These are phyloP conservation scores for Daldinia vernicosa DNA, from an alignment of 495 filamentous ascomycete genomes.

Conservation along the genomic window DNA sequence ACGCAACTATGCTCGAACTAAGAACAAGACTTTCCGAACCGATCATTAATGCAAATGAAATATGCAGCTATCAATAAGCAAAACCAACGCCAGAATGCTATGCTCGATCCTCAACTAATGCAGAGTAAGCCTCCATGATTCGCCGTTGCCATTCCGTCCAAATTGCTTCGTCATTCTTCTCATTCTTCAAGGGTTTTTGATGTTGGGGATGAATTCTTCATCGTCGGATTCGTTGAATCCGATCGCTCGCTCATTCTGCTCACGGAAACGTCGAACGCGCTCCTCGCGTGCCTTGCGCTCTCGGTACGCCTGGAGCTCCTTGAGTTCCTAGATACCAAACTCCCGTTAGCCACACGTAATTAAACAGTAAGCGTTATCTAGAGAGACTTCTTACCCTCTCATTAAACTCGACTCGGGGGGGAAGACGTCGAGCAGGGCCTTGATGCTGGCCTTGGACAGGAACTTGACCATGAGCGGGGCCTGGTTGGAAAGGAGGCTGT, in stretches of 20 bases:
- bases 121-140: neutral
- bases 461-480: too few relatives aligned
- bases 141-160: neutral
- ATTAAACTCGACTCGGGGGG: neutral
- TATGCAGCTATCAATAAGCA: neutral
- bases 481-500: too few relatives aligned
- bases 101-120: neutral
- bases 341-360: neutral
- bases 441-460: neutral
- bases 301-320: neutral
- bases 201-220: conserved; percentile 16
- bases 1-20: neutral
- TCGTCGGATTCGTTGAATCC: conserved; percentile 15
- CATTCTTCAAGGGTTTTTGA: neutral
- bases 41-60: neutral
- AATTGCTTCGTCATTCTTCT: neutral
- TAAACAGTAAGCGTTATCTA: neutral
- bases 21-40: neutral
- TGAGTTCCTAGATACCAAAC: neutral
- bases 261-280: neutral
- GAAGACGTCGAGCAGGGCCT: neutral
- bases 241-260: conserved; percentile 5
- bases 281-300: neutral
- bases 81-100: neutral
- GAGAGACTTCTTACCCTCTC: neutral